These are phyloP conservation scores for Guillardia theta DNA, from an alignment of 78 protist genomes.

Conservation along the genomic window DNA sequence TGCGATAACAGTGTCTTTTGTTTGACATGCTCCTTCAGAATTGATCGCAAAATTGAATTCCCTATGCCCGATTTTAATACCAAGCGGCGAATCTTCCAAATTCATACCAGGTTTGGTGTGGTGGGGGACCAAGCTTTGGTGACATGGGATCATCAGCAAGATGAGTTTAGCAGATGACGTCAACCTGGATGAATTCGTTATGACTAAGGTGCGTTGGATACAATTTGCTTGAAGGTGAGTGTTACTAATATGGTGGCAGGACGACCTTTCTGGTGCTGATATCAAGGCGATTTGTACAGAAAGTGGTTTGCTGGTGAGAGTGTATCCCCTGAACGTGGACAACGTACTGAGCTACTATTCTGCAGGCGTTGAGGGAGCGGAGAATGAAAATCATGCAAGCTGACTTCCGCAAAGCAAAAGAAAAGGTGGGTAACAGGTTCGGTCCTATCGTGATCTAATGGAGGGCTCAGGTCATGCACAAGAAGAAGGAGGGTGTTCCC, in stretches of 20 bases:
- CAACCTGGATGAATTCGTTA: constrained; percentile 91
- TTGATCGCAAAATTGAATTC: constrained; percentile 99
- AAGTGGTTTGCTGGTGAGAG: constrained; percentile 99
- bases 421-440: too few species aligned
- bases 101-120: constrained; percentile 94
- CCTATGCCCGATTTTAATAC: constrained; percentile 97
- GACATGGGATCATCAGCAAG: constrained; percentile 22
- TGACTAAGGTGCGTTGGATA: too few species aligned
- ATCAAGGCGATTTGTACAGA: constrained; percentile 99
- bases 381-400: constrained; percentile 94
- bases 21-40: constrained; percentile 4
- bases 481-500: constrained; percentile 87
- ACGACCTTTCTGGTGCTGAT: constrained; percentile 98
- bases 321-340: constrained; percentile 86
- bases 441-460: too few species aligned
- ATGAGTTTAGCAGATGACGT: constrained; percentile 97
- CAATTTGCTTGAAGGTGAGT: too few species aligned
- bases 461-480: too few species aligned
- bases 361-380: constrained; percentile 71
- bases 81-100: constrained; percentile 73
- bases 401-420: constrained; percentile 96
- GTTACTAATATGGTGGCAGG: too few species aligned
- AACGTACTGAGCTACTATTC: neutral
- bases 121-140: constrained; percentile 28
- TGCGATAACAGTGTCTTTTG: neutral